A percentile compares a stretch with the other conserved stretches of the same genome.
Conservation (phyloP, 768 basidiomycete genomes). For the Hygrocybe punicea region DNA sequence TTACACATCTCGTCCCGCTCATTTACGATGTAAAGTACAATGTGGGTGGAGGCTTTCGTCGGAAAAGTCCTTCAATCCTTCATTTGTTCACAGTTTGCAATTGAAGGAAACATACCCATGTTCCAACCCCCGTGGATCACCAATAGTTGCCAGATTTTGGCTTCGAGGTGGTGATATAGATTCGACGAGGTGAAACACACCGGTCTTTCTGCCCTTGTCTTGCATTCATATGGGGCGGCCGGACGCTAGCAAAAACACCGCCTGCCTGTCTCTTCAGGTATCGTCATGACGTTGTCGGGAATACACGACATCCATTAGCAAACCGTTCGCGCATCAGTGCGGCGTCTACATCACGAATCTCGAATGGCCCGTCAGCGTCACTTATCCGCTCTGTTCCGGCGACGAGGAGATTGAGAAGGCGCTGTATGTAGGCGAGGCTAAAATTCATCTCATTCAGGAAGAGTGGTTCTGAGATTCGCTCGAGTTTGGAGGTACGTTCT, state of each 20-base stretch:
- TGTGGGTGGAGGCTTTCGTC: constrained; percentile 39
- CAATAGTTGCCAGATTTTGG: constrained; percentile 71
- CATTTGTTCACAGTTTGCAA: constrained; percentile 87
- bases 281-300: constrained; percentile 73
- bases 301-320: constrained; percentile 66
- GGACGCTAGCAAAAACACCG: constrained; percentile 62
- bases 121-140: constrained; percentile 74
- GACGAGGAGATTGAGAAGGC: constrained; percentile 72
- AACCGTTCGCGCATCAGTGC: constrained; percentile 53
- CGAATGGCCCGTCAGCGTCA: constrained; percentile 74
- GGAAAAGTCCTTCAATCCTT: no score
- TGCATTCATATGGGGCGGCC: not conserved
- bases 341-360: constrained; percentile 74
- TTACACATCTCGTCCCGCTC: constrained; percentile 83
- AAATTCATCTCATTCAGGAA: constrained; percentile 83
- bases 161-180: constrained; percentile 77
- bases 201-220: not conserved
- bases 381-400: constrained; percentile 78
- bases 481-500: constrained; percentile 56
- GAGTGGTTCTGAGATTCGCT: constrained; percentile 97
- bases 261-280: constrained; percentile 67
- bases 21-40: constrained; percentile 80
- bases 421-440: constrained; percentile 71
- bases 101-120: constrained; percentile 78
- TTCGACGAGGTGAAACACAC: constrained; percentile 45